Evolutionary conservation across 352 stramenopile genomes (phyloP).

Genomic region (Phytophthora capsici): DNA sequence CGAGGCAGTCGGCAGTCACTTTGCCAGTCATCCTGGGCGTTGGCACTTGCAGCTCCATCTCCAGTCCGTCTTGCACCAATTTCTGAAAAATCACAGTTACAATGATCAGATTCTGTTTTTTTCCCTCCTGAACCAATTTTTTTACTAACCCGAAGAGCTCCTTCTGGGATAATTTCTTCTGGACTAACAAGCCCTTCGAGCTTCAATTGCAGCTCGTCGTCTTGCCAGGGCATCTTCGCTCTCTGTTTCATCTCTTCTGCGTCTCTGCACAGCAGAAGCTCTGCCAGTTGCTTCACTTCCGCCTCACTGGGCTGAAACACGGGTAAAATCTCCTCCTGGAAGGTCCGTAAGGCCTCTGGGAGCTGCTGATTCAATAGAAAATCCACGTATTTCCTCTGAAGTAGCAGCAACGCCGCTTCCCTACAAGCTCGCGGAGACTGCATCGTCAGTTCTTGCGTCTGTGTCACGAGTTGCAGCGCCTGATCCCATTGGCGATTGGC

Average conservation of each 20-base stretch:
- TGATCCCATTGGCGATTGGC: slow-evolving; percentile 55
- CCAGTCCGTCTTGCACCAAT: slow-evolving; percentile 40
- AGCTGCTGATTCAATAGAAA: slow-evolving; percentile 51
- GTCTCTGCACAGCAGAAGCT: slow-evolving; percentile 66
- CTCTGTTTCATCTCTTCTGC: slow-evolving; percentile 42
- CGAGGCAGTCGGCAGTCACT: slow-evolving; percentile 45
- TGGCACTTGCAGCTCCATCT: slow-evolving; percentile 29
- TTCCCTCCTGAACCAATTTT: background rate
- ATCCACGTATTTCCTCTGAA: slow-evolving; percentile 77
- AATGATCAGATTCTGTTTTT: background rate
- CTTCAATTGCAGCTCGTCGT: slow-evolving; percentile 45
- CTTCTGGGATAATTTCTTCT: slow-evolving; percentile 71
- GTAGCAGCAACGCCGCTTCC: slow-evolving; percentile 56
- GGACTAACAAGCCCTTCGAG: slow-evolving; percentile 68
- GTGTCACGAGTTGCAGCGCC: slow-evolving; percentile 52
- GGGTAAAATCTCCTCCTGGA: slow-evolving; percentile 73
- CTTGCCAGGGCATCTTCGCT: slow-evolving; percentile 50
- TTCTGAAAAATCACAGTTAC: slow-evolving; percentile 32
- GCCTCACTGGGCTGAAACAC: slow-evolving; percentile 49
- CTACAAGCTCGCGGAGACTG: slow-evolving; percentile 45
- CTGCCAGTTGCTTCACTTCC: slow-evolving; percentile 57
- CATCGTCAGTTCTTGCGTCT: slow-evolving; percentile 38
- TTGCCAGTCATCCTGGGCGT: slow-evolving; percentile 13
- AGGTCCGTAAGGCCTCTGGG: slow-evolving; percentile 50
- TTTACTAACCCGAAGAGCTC: slow-evolving; percentile 54